Base-by-base conservation (phyloP, 1,284 basidiomycete species). In the Pseudozyma pruni region DNA sequence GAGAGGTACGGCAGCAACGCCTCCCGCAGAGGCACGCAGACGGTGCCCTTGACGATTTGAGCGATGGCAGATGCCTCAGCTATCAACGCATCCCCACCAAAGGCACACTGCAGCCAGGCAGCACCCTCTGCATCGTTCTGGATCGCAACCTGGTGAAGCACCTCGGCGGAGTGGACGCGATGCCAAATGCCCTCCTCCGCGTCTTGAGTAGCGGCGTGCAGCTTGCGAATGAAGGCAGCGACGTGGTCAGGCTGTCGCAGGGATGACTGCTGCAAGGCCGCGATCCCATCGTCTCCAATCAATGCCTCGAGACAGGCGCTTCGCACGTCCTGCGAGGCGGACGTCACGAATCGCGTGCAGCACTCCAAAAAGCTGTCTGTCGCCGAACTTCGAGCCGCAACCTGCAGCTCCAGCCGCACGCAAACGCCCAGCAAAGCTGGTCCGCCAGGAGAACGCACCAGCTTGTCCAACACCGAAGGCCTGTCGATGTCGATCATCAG, bases 1-100 rank as follows among this genome's bases (percentile, higher is more conserved):
- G 63, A 57, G 6, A 72, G 50, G 45, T 72, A 72, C 1, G 76
- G 76, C 8, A 76, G 46, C 5, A 78, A 59, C 19, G 72, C 74
- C 42, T 78, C 72, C 29, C 72, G 58, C 23, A 78, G 35, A 1
- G 66, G 60, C 16, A 64, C 58, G 32, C 57, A 61, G 10, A 56
- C 48, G 7, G 70, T 75, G 25, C 41, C 46, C 31, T 35, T 34
- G 27, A 66, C 56, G 2, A 62, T 25, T 4, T 27, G 35, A 11
- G 50, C 61, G 42, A 71, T 45, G 16, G 44, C 47, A 2, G 34
- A 35, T 14, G 49, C 40, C 31, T 67, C 57, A 2, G 32, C 14
- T 4, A 52, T 13, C 16, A 57, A 20, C 25, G 19, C 48, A 20
- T 48, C 42, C 13, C 41, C 27, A 1, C 38, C 27, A 16, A 59